A percentile compares a stretch with the other conserved stretches of the same genome.
Evolutionary conservation across 2,329 filamentous ascomycete genomes (phyloP).

Genomic region (Cladosporium oxysporum): DNA sequence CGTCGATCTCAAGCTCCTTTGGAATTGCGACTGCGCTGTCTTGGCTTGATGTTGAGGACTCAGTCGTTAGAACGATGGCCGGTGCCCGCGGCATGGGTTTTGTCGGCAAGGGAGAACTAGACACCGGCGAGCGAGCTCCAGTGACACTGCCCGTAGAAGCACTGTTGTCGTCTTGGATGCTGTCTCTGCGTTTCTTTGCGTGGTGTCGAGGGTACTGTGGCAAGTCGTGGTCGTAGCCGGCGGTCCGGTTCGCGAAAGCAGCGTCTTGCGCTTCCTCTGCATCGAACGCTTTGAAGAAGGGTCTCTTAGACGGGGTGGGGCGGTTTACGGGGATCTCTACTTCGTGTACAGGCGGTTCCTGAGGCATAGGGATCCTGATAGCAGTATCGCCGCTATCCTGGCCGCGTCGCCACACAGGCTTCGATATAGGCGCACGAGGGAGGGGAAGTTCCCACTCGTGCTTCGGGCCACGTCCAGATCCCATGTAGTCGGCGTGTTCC

Average conservation of each 20-base stretch:
- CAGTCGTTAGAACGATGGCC: neutral
- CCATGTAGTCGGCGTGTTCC: neutral
- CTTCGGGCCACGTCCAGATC: neutral
- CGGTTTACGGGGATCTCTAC: neutral
- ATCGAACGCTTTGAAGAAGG: constrained; percentile 8
- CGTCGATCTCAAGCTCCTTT: constrained; percentile 15
- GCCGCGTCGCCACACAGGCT: constrained; percentile 7
- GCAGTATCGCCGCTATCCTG: constrained; percentile 15
- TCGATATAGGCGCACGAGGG: neutral
- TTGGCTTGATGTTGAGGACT: neutral
- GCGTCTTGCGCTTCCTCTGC: constrained; percentile 11
- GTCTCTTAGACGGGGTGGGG: neutral
- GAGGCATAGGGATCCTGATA: constrained; percentile 4
- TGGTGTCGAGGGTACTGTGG: neutral
- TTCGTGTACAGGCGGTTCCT: neutral
- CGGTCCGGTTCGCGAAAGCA: neutral
- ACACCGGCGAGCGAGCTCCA: neutral
- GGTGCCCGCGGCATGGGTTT: neutral
- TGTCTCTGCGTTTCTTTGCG: constrained; percentile 17
- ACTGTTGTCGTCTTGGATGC: constrained; percentile 13
- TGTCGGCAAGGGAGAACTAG: neutral
- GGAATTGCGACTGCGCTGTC: neutral
- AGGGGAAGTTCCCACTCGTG: constrained; percentile 2
- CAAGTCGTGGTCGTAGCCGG: constrained; percentile 12
- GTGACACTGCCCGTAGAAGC: neutral